Base-by-base conservation (phyloP, 768 basidiomycete genomes). In the Kwoniella sp. region DNA sequence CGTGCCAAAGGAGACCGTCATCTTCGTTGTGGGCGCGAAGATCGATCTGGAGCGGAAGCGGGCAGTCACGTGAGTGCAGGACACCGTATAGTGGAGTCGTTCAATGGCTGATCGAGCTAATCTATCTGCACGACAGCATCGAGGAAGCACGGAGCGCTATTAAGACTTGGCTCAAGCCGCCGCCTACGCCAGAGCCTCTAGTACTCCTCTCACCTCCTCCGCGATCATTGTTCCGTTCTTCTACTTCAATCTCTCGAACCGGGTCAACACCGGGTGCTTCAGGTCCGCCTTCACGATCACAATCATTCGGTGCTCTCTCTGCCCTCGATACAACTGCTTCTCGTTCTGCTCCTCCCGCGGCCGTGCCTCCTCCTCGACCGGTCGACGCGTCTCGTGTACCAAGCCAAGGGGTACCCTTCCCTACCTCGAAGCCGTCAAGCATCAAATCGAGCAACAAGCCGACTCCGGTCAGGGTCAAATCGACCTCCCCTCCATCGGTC, bases 21-120 rank as follows among this genome's bases (percentile, higher is more conserved):
- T 78, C 52, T 75, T 68, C 45, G 72, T 78, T 1, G 76, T 75
- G 1, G 76, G 76, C 2, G 63, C 69, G 5, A 78, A 78, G 66
- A 66, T 70, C 9, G 76, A 78, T 53, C 64, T 73, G 31, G 66
- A 63, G 30, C 22, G 47, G 28, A 61, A 66, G 37, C 26, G 75
- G 51, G 72, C 55, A 5, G 65, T 77, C 15, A 68, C 55, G 75
- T 73, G 41, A 69, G 75, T 70, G 1, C 15, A 13, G 12, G n/a
- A n/a, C n/a, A n/a, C n/a, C n/a, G n/a, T n/a, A n/a, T n/a, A n/a
- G 25, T 25, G 9, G 20, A 13, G 12, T n/a, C 12, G 53, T 5
- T 15, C 22, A n/a, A 29, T n/a, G n/a, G 53, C 37, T 41, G 38
- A 31, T 26, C 13, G 26, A 17, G n/a, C n/a, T n/a, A 22, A 37